Evolutionary conservation across 352 stramenopile species (phyloP), one percentile per base, ranked within the genome.

Genomic region (Peronospora belbahrii): DNA sequence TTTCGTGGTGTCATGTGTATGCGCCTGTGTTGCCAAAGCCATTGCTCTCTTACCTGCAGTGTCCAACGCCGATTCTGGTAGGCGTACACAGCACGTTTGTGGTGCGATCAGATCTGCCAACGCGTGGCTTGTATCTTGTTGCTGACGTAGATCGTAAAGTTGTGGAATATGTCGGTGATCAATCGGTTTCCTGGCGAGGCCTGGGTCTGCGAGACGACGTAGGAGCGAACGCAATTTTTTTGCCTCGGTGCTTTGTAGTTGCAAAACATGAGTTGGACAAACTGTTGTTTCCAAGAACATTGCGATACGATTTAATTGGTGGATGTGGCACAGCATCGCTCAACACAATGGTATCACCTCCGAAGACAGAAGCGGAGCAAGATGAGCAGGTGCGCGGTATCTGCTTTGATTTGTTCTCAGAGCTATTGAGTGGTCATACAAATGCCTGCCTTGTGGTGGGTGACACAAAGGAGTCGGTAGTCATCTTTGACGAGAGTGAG

Each of bases 1-100:
- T 95, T 43, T 75, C 83, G 35, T 96, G 85, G 85, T 91, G 80
- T 47, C 85, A 96, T 45, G 83, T 94, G 39, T 96, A 95, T 54
- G 74, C 86, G 11, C 83, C 85, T 2, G 75, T 94, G 42, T 59
- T 96, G 4, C 85, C 86, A 3, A 82, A 89, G 56, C 56, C 75
- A 27, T 57, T 96, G 32, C 66, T 94, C 3, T 90, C 84, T 19
- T 92, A 94, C 34, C 67, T 96, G 22, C 81, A 96, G 49, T 94
- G 83, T 17, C 85, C 85, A n/a, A 94, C 84, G 30, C 84, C 84
- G 7, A 94, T 95, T 56, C 64, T 96, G 23, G 80, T 94, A 2
- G 85, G 85, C 17, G 58, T 95, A 1, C 83, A 96, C 47, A 85
- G 73, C 17, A 61, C 64, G 14, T 88, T 80, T 52, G 76, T 74